Conservation (phyloP, 2,329 filamentous ascomycete species). For the Rutstroemia sp. region DNA sequence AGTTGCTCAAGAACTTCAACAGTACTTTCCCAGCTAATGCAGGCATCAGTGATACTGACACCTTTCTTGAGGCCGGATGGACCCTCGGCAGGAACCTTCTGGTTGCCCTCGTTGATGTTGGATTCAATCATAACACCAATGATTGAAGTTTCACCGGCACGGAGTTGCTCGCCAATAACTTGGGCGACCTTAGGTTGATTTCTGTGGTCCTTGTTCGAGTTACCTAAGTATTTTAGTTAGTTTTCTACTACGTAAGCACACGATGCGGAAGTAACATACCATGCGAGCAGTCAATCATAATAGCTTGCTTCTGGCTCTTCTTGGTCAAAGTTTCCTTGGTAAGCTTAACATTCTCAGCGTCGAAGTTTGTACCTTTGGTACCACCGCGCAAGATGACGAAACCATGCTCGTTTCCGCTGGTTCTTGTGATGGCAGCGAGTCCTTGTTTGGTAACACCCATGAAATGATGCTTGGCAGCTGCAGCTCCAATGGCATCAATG, state of each 20-base stretch:
- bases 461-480: conserved; percentile 86
- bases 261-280: conserved; percentile 45
- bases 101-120: conserved; percentile 86
- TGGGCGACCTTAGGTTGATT: conserved; percentile 94
- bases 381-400: conserved; percentile 95
- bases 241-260: background rate
- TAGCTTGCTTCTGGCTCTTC: conserved; percentile 78
- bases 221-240: conserved; percentile 47
- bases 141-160: conserved; percentile 78
- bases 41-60: conserved; percentile 92
- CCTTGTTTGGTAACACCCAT: conserved; percentile 98
- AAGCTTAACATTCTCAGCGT: conserved; percentile 71
- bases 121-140: conserved; percentile 99
- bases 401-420: conserved; percentile 89
- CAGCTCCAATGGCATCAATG: conserved; percentile 90
- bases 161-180: conserved; percentile 74
- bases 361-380: conserved; percentile 87
- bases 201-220: conserved; percentile 94
- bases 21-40: conserved; percentile 87
- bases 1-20: conserved; percentile 76
- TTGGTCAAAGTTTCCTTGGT: conserved; percentile 72
- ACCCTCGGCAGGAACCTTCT: conserved; percentile 82
- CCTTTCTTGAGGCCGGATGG: conserved; percentile 74
- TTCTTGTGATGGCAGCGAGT: conserved; percentile 88
- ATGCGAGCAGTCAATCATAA: conserved; percentile 99